These are phyloP conservation scores for Clarireedia hainanense DNA, from an alignment of 2,329 filamentous ascomycete genomes.

Conservation along the genomic window DNA sequence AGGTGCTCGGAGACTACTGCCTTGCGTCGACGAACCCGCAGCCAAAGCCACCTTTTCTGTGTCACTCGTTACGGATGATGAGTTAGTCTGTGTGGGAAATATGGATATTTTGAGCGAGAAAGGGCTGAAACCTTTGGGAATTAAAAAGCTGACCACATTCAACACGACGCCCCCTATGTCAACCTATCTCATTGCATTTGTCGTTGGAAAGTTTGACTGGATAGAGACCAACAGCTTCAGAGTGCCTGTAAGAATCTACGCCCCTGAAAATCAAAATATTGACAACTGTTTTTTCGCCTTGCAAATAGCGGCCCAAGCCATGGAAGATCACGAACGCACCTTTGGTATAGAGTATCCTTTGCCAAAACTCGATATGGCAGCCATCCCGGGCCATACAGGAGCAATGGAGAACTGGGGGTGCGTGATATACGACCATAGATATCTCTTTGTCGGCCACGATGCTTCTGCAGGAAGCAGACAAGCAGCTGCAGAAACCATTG, in stretches of 20 bases:
- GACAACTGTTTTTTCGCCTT: constrained; percentile 27
- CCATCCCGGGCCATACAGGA: constrained; percentile 60
- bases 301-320: constrained; percentile 56
- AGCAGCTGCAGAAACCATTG: constrained; percentile 39
- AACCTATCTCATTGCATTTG: constrained; percentile 63
- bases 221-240: constrained; percentile 62
- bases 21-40: constrained; percentile 67
- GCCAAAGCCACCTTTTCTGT: constrained; percentile 63
- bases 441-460: constrained; percentile 34
- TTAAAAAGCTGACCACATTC: constrained; percentile 60
- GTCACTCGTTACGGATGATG: constrained; percentile 56
- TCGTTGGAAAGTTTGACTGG: constrained; percentile 60
- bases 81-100: constrained; percentile 62
- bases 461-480: constrained; percentile 33
- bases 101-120: constrained; percentile 42
- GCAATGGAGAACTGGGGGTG: constrained; percentile 73
- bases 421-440: constrained; percentile 57
- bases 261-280: constrained; percentile 34
- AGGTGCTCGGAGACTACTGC: constrained; percentile 57
- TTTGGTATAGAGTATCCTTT: constrained; percentile 61
- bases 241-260: constrained; percentile 60
- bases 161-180: constrained; percentile 62
- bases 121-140: constrained; percentile 38
- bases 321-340: constrained; percentile 63
- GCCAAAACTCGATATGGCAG: constrained; percentile 70